Evolutionary conservation across 495 filamentous ascomycete genomes (phyloP).

Genomic region (Echria macrotheca): DNA sequence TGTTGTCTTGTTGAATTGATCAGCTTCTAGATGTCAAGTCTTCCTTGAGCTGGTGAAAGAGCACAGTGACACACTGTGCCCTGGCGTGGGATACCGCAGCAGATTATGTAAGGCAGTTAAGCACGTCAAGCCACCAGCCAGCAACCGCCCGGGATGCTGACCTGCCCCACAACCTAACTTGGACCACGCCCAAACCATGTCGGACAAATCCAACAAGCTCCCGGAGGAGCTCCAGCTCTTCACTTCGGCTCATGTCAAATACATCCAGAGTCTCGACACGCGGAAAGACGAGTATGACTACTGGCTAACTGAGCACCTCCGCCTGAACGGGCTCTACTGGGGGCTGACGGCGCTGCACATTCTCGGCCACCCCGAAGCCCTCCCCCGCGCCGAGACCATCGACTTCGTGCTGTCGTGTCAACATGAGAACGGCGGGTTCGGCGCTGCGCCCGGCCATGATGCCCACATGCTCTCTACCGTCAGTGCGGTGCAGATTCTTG

Average conservation of each 20-base stretch:
- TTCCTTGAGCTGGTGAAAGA: no score
- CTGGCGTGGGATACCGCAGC: no score
- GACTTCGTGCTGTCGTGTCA: slow-evolving; percentile 91
- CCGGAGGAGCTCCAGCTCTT: slow-evolving; percentile 60
- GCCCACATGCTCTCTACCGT: slow-evolving; percentile 92
- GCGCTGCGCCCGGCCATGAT: slow-evolving; percentile 89
- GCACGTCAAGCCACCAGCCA: no score
- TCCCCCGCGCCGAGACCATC: slow-evolving; percentile 76
- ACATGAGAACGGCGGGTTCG: slow-evolving; percentile 81
- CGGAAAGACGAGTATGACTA: slow-evolving; percentile 93
- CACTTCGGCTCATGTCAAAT: slow-evolving; percentile 76
- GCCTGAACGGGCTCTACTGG: slow-evolving; percentile 95
- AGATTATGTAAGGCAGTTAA: no score
- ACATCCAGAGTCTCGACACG: slow-evolving; percentile 88
- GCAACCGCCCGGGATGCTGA: no score
- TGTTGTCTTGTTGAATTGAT: no score
- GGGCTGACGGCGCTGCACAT: slow-evolving; percentile 85
- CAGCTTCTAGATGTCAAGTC: no score
- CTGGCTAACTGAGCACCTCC: slow-evolving; percentile 93
- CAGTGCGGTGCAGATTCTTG: slow-evolving; percentile 87
- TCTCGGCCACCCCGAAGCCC: slow-evolving; percentile 69
- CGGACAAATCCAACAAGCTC: slow-evolving; percentile 28
- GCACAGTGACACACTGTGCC: no score
- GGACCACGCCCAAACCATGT: slow-evolving; percentile 17
- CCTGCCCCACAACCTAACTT: not conserved